Evolutionary conservation across 1,284 basidiomycete species (phyloP).

Genomic region (Papiliotrema laurentii): DNA sequence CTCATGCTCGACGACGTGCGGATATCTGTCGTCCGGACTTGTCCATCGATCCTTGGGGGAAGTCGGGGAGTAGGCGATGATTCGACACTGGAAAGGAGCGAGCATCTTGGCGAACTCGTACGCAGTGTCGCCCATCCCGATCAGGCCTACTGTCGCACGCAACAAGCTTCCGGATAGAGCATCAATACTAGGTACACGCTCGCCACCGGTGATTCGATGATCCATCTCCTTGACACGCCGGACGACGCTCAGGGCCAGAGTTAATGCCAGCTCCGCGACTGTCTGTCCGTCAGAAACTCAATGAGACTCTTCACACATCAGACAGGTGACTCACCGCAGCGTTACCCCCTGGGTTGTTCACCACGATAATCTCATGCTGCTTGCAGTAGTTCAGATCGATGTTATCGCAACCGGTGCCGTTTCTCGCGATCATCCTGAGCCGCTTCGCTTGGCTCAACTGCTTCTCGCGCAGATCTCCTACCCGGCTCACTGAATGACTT

Average conservation of each 20-base stretch:
- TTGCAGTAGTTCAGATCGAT: constrained; percentile 49
- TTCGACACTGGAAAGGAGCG: constrained; percentile 34
- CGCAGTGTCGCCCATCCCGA: constrained; percentile 50
- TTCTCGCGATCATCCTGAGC: constrained; percentile 29
- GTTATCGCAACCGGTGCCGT: constrained; percentile 34
- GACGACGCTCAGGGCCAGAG: constrained; percentile 55
- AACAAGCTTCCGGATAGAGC: constrained; percentile 46
- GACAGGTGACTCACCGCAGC: constrained; percentile 10
- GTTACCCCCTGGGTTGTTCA: constrained; percentile 52
- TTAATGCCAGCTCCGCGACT: constrained; percentile 54
- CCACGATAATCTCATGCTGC: constrained; percentile 56
- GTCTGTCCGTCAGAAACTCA: constrained; percentile 54
- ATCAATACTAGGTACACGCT: constrained; percentile 55
- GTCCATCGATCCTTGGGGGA: constrained; percentile 40
- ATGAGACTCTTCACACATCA: too few relatives aligned
- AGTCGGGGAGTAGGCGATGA: constrained; percentile 48
- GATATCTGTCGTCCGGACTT: constrained; percentile 12
- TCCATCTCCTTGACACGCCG: constrained; percentile 56
- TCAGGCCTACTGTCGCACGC: constrained; percentile 43
- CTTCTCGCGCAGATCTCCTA: constrained; percentile 14
- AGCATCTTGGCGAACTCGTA: constrained; percentile 41
- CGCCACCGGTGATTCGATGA: constrained; percentile 55
- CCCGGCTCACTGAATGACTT: constrained; percentile 21
- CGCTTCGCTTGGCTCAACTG: constrained; percentile 15
- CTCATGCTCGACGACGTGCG: constrained; percentile 51